phyloP scores from a whole-genome alignment of 768 basidiomycete species.

The Rhizopogon vulgaris region DNA sequence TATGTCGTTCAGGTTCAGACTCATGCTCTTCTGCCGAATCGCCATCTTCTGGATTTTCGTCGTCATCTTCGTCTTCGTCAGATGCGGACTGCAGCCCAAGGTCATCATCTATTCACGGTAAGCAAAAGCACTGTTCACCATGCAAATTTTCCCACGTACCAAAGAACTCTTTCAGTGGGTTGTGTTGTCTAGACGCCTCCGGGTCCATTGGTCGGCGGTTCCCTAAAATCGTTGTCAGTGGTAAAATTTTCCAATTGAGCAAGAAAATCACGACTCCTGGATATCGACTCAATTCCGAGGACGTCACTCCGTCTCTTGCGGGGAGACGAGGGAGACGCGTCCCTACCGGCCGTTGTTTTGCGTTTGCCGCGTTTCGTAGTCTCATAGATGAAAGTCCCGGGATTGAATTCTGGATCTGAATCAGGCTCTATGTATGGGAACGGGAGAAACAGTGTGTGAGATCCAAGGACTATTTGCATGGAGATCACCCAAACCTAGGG shows the following conservation, averaged over 20 bases:
- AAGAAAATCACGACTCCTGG: constrained; percentile 9
- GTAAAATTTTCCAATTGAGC: background rate
- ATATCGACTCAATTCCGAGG: constrained; percentile 4
- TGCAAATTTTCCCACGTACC: constrained; percentile 23
- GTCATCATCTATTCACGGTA: constrained; percentile 26
- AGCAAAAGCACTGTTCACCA: background rate
- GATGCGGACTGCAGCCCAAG: constrained; percentile 49
- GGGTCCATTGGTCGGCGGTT: background rate
- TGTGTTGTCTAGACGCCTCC: constrained; percentile 14
- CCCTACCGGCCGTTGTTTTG: constrained; percentile 9
- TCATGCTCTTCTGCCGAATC: constrained; percentile 22
- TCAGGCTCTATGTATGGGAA: constrained; percentile 17
- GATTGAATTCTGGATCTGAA: constrained; percentile 29
- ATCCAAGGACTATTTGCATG: background rate
- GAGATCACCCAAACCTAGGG: constrained; percentile 22
- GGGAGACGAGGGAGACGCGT: constrained; percentile 5
- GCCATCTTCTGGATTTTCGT: constrained; percentile 11
- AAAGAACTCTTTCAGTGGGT: constrained; percentile 46
- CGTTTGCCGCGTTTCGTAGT: constrained; percentile 17
- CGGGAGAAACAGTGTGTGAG: background rate
- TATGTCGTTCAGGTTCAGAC: constrained; percentile 8
- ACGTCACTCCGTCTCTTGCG: constrained; percentile 13
- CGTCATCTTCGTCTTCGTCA: constrained; percentile 28
- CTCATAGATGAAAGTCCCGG: constrained; percentile 24
- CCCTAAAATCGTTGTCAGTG: background rate